A percentile compares a stretch with the other conserved stretches of the same genome.
These are phyloP conservation scores for Endoconidiophora polonica DNA, from an alignment of 2,329 filamentous ascomycete species.

Conservation along the genomic window DNA sequence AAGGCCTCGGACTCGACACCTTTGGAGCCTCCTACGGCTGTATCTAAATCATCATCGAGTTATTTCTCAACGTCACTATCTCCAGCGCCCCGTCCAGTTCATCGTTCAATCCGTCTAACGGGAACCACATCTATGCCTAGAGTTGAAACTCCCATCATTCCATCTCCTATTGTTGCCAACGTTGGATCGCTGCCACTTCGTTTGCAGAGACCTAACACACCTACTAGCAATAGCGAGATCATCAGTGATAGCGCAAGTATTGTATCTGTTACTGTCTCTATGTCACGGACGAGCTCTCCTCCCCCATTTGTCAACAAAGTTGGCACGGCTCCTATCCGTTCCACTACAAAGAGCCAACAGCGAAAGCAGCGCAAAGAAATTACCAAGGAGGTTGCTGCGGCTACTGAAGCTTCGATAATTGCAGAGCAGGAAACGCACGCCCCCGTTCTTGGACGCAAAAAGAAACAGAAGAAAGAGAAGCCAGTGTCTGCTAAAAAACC, in stretches of 20 bases:
- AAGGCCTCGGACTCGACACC: background rate
- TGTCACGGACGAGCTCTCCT: slow-evolving; percentile 54
- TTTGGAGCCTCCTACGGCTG: background rate
- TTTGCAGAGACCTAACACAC: slow-evolving; percentile 45
- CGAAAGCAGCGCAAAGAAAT: slow-evolving; percentile 59
- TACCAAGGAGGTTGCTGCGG: slow-evolving; percentile 42
- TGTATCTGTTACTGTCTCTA: slow-evolving; percentile 51
- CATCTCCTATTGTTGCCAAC: slow-evolving; percentile 19
- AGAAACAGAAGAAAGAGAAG: slow-evolving; percentile 69
- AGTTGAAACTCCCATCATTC: slow-evolving; percentile 24
- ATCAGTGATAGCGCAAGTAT: slow-evolving; percentile 64
- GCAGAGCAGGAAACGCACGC: slow-evolving; percentile 43
- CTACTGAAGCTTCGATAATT: slow-evolving; percentile 30
- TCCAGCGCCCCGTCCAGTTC: slow-evolving; percentile 5
- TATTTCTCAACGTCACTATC: background rate
- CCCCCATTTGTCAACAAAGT: slow-evolving; percentile 38
- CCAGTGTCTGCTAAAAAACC: background rate
- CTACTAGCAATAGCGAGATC: slow-evolving; percentile 46
- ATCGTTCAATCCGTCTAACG: slow-evolving; percentile 6
- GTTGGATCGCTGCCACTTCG: slow-evolving; percentile 7
- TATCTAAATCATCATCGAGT: background rate
- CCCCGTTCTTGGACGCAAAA: slow-evolving; percentile 64
- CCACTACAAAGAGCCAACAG: slow-evolving; percentile 61
- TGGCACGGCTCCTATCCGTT: slow-evolving; percentile 50
- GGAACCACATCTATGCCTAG: background rate